Conservation (phyloP, 805 yeast species). For the Zygosaccharomyces siamensis region DNA sequence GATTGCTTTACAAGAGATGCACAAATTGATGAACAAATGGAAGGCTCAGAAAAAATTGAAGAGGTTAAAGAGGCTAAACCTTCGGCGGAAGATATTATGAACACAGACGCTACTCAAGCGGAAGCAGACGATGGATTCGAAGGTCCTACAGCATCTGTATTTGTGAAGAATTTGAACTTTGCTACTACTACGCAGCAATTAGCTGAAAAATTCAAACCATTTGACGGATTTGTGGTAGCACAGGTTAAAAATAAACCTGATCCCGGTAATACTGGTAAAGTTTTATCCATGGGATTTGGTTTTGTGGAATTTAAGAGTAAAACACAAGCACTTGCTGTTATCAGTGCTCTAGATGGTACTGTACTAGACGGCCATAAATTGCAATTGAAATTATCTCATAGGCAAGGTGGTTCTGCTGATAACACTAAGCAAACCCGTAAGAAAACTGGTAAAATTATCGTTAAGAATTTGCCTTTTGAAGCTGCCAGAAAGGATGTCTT, state of each 20-base stretch:
- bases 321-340: conserved; percentile 74
- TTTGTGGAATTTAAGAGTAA: conserved; percentile 83
- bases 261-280: conserved; percentile 59
- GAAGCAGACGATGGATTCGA: conserved; percentile 40
- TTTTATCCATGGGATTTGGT: conserved; percentile 96
- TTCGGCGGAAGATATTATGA: conserved; percentile 32
- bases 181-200: conserved; percentile 60
- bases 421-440: conserved; percentile 37
- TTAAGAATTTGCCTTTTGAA: conserved; percentile 96
- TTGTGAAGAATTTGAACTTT: conserved; percentile 89
- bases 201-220: conserved; percentile 55
- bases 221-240: conserved; percentile 78
- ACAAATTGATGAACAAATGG: conserved; percentile 34
- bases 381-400: conserved; percentile 82
- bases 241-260: conserved; percentile 85
- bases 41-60: conserved; percentile 23
- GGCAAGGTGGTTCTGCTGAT: conserved; percentile 46
- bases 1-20: conserved; percentile 67
- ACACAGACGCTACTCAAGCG: conserved; percentile 36
- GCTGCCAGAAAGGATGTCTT: conserved; percentile 90
- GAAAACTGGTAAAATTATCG: conserved; percentile 70
- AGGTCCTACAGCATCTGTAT: conserved; percentile 82
- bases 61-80: conserved; percentile 34
- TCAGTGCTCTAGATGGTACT: conserved; percentile 65
- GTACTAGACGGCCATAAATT: conserved; percentile 85